These are phyloP conservation scores for Viridothelium virens DNA, from an alignment of 495 filamentous ascomycete genomes.

Conservation along the genomic window DNA sequence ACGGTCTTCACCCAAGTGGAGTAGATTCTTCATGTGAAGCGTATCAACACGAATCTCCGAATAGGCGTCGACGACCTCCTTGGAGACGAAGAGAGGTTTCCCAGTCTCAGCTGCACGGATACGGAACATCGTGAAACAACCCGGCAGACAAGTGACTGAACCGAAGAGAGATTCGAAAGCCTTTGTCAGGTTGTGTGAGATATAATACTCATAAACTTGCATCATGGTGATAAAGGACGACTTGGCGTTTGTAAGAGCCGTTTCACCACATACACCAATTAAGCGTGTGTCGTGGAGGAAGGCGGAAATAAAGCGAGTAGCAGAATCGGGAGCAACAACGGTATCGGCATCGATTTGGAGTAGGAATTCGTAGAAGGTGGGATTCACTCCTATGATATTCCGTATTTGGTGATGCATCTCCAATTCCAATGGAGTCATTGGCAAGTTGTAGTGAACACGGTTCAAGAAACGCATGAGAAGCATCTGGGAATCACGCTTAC, in stretches of 20 bases:
- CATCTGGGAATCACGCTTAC: conserved; percentile 99
- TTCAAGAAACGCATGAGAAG: conserved; percentile 97
- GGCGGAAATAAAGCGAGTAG: conserved; percentile 82
- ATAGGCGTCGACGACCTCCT: conserved; percentile 79
- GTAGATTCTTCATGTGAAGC: conserved; percentile 96
- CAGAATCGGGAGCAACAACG: conserved; percentile 82
- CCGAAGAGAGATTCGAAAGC: conserved; percentile 98
- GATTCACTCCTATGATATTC: conserved; percentile 98
- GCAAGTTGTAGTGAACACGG: conserved; percentile 88
- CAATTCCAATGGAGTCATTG: conserved; percentile 94
- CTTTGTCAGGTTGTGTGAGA: conserved; percentile 95
- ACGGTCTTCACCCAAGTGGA: conserved; percentile 91
- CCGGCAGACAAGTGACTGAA: conserved; percentile 92
- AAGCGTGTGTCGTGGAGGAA: conserved; percentile 88
- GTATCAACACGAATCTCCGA: conserved; percentile 92
- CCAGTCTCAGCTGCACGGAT: conserved; percentile 87
- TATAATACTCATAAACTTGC: conserved; percentile 99
- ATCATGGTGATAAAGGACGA: conserved; percentile 95
- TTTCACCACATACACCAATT: conserved; percentile 92
- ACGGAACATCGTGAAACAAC: conserved; percentile 98
- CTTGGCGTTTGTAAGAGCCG: conserved; percentile 85
- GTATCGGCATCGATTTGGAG: conserved; percentile 97
- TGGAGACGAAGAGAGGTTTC: conserved; percentile 91
- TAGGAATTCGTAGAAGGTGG: conserved; percentile 96
- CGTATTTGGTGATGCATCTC: conserved; percentile 99